phyloP scores from a whole-genome alignment of 1,284 basidiomycete species.

The Inonotus hispidus region DNA sequence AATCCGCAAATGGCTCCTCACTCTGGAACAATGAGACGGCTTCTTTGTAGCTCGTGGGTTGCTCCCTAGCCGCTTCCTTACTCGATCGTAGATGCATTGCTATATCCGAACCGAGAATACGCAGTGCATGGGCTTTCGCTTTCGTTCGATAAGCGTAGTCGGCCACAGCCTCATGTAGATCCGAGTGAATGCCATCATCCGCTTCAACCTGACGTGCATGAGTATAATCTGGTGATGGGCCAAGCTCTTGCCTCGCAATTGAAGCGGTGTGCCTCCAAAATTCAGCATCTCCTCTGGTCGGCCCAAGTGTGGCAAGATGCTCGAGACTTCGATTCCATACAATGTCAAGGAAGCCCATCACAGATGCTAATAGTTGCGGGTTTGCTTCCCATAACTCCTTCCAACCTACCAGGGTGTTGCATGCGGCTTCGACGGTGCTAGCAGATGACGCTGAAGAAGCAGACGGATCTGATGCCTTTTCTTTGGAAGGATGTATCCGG shows the following conservation, averaged over 20 bases:
- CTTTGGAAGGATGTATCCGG: slow-evolving; percentile 37
- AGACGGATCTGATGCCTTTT: slow-evolving; percentile 33
- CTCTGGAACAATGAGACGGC: slow-evolving; percentile 52
- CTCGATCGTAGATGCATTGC: slow-evolving; percentile 46
- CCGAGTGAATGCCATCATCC: slow-evolving; percentile 53
- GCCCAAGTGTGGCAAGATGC: slow-evolving; percentile 56
- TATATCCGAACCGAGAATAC: slow-evolving; percentile 68
- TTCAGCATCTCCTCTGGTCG: slow-evolving; percentile 45
- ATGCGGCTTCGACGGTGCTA: slow-evolving; percentile 61
- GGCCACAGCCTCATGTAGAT: slow-evolving; percentile 55
- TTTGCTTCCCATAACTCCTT: slow-evolving; percentile 68
- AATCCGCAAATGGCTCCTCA: slow-evolving; percentile 55
- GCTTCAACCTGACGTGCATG: slow-evolving; percentile 39
- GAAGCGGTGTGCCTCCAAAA: slow-evolving; percentile 64
- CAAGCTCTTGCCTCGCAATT: slow-evolving; percentile 59
- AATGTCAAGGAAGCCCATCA: slow-evolving; percentile 74
- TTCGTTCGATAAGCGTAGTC: slow-evolving; percentile 65
- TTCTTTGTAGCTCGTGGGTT: slow-evolving; percentile 52
- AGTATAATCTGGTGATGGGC: slow-evolving; percentile 60
- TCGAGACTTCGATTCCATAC: slow-evolving; percentile 83
- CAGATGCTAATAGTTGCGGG: slow-evolving; percentile 70
- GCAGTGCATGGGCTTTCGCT: slow-evolving; percentile 70
- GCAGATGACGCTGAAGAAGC: slow-evolving; percentile 29
- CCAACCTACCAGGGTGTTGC: slow-evolving; percentile 64
- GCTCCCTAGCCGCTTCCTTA: slow-evolving; percentile 30